Evolutionary conservation across 2,329 filamentous ascomycete genomes (phyloP).

Genomic region (Seiridium cupressi): DNA sequence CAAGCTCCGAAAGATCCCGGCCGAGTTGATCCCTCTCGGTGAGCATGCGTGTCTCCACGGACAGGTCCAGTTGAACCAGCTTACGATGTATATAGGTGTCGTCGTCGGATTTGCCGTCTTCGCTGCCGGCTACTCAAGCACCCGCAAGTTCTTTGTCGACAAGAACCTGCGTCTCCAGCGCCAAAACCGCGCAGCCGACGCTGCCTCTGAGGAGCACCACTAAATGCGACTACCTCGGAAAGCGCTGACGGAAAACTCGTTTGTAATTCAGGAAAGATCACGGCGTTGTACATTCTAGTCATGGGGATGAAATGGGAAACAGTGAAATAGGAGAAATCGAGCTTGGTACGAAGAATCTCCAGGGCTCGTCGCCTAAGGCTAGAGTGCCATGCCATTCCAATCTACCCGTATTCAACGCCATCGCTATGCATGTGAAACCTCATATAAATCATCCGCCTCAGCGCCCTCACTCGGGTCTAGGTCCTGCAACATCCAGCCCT

Average conservation of each 20-base stretch:
- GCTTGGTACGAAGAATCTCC: slow-evolving; percentile 20
- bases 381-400: not conserved
- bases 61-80: not conserved
- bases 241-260: slow-evolving; percentile 10
- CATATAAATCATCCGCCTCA: slow-evolving; percentile 9
- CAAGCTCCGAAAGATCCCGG: slow-evolving; percentile 83
- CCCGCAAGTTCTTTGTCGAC: slow-evolving; percentile 81
- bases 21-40: slow-evolving; percentile 95
- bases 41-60: slow-evolving; percentile 38
- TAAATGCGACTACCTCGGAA: slow-evolving; percentile 18
- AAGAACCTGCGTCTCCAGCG: slow-evolving; percentile 87
- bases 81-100: slow-evolving; percentile 56
- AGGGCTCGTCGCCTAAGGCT: slow-evolving; percentile 12
- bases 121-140: slow-evolving; percentile 79
- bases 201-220: slow-evolving; percentile 29
- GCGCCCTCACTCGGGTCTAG: slow-evolving; percentile 65
- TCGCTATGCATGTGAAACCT: slow-evolving; percentile 27
- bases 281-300: slow-evolving; percentile 27
- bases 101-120: slow-evolving; percentile 83
- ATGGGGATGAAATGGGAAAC: slow-evolving; percentile 14
- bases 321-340: slow-evolving; percentile 22
- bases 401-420: slow-evolving; percentile 23
- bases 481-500: slow-evolving; percentile 89
- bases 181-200: slow-evolving; percentile 53
- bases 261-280: slow-evolving; percentile 17